phyloP scores from a whole-genome alignment of 2,329 filamentous ascomycete genomes.

The Aspergillus tubingensis region DNA sequence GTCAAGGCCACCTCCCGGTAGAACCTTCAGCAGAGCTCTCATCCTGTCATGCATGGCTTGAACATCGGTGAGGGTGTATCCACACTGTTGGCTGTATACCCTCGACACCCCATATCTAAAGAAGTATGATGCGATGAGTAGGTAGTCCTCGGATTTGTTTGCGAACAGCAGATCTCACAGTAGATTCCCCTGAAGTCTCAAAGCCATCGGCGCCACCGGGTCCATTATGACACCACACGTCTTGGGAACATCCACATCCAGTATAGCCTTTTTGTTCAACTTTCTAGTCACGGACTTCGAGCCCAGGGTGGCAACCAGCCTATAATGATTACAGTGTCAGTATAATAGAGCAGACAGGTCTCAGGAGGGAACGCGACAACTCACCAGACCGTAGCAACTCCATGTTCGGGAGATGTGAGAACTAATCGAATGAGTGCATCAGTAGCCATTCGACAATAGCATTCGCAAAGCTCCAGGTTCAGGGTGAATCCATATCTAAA shows the following conservation, averaged over 20 bases:
- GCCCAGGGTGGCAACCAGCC: conserved; percentile 89
- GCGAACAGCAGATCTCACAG: conserved; percentile 55
- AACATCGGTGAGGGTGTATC: conserved; percentile 79
- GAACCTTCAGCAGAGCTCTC: conserved; percentile 63
- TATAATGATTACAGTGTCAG: conserved; percentile 39
- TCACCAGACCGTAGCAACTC: conserved; percentile 92
- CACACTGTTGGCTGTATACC: conserved; percentile 84
- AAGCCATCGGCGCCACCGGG: conserved; percentile 81
- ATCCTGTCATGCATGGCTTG: conserved; percentile 75
- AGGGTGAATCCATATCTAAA: not conserved
- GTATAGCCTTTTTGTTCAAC: conserved; percentile 81
- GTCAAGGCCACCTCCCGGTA: conserved; percentile 65
- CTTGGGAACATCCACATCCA: conserved; percentile 81
- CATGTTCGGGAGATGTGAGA: conserved; percentile 82
- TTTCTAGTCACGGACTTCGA: conserved; percentile 69
- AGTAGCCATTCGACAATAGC: conserved; percentile 15
- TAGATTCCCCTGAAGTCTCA: conserved; percentile 85
- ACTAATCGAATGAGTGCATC: conserved; percentile 50
- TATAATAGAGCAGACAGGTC: not conserved
- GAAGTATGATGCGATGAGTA: conserved; percentile 5
- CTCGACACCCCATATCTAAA: conserved; percentile 73
- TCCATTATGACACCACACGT: conserved; percentile 87
- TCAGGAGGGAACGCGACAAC: conserved; percentile 22
- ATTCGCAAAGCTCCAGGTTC: not conserved
- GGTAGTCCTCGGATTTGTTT: not conserved